A percentile compares a stretch with the other conserved stretches of the same genome.
These are phyloP conservation scores for Colletotrichum sp. DNA, from an alignment of 2,329 filamentous ascomycete species.

Conservation along the genomic window DNA sequence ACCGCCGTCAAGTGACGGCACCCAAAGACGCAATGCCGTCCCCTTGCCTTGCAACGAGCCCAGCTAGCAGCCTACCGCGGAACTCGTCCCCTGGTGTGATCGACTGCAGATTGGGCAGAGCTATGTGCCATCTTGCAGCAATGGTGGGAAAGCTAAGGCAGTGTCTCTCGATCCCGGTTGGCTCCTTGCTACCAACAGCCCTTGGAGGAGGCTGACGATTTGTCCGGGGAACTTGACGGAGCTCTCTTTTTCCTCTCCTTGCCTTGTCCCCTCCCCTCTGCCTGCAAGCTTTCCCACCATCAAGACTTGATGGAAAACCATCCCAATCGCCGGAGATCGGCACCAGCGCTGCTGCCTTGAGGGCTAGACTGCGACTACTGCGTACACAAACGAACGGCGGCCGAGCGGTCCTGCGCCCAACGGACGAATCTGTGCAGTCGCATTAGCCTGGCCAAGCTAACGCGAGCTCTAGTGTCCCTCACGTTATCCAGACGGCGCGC, in stretches of 20 bases:
- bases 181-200: neutral
- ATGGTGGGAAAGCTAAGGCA: neutral
- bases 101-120: neutral
- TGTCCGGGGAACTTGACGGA: neutral
- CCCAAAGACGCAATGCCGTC: neutral
- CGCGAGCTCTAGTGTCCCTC: constrained; percentile 1
- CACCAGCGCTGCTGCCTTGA: neutral
- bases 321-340: constrained; percentile 8
- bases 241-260: neutral
- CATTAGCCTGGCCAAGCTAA: constrained; percentile 7
- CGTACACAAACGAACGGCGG: constrained; percentile 14
- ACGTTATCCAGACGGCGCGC: neutral
- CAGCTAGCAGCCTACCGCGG: neutral
- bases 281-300: neutral
- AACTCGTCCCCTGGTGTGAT: neutral
- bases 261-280: neutral
- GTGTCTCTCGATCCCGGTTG: neutral
- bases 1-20: neutral
- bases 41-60: neutral
- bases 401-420: constrained; percentile 17
- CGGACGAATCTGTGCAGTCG: constrained; percentile 10
- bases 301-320: neutral
- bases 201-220: neutral
- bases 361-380: neutral
- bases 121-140: neutral